These are phyloP conservation scores for Stipa capillata DNA, from an alignment of 176 grass and related monocot genomes.

Conservation along the genomic window DNA sequence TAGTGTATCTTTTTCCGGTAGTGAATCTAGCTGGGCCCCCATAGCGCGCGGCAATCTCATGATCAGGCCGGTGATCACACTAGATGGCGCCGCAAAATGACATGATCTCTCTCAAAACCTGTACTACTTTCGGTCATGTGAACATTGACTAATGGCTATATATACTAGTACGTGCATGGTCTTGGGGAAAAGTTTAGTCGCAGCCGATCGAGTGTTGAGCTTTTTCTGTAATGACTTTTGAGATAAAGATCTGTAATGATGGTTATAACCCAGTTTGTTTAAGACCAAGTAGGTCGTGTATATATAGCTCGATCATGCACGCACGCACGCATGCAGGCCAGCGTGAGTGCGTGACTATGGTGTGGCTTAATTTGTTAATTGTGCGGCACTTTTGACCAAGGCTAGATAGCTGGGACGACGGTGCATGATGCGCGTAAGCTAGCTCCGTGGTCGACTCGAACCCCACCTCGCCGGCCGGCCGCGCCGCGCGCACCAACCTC, in stretches of 20 bases:
- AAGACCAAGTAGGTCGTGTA: not conserved
- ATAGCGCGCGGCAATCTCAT: not conserved
- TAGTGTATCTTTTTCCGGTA: no score
- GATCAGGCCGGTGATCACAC: not conserved
- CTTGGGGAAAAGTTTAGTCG: not conserved
- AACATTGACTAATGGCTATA: slow-evolving; percentile 20
- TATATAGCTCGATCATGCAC: not conserved
- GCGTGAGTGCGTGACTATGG: no score
- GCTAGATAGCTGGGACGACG: not conserved
- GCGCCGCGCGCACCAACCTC: not conserved
- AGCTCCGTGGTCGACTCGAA: not conserved
- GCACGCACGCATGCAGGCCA: no score
- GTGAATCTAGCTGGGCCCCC: not conserved
- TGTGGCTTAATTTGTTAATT: not conserved
- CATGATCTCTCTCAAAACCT: not conserved
- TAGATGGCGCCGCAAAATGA: slow-evolving; percentile 21
- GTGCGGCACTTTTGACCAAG: not conserved
- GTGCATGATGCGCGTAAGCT: not conserved
- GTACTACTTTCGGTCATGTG: slow-evolving; percentile 4
- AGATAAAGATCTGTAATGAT: not conserved
- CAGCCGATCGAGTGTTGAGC: not conserved
- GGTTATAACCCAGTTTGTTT: not conserved
- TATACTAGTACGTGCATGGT: not conserved
- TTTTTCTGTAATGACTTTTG: not conserved
- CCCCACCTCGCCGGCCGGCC: not conserved